Conservation (phyloP, 2,329 filamentous ascomycete genomes). For the Parastagonospora avenae region DNA sequence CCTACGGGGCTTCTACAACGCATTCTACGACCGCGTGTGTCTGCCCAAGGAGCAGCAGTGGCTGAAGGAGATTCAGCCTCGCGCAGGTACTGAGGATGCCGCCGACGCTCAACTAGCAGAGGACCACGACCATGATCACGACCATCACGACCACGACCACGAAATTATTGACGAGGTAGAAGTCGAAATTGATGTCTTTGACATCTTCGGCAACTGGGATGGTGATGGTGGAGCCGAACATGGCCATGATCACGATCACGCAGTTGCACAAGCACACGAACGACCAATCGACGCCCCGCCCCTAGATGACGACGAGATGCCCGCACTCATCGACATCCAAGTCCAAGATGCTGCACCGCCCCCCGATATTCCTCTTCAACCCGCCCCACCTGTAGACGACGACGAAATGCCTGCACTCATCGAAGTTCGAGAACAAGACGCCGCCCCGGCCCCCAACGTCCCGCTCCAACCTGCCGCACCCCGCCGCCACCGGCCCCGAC, state of each 20-base stretch:
- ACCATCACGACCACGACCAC: conserved; percentile 40
- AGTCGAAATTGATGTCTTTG: conserved; percentile 43
- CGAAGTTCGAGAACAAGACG: conserved; percentile 25
- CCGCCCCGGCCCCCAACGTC: conserved; percentile 37
- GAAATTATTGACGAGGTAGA: conserved; percentile 57
- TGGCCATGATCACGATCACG: too few relatives aligned
- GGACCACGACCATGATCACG: conserved; percentile 22
- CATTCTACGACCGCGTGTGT: conserved; percentile 65
- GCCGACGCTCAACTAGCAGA: conserved; percentile 20
- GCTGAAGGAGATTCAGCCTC: conserved; percentile 67
- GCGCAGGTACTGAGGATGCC: conserved; percentile 46
- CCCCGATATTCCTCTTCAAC: too few relatives aligned
- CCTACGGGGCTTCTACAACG: conserved; percentile 66
- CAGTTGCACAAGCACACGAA: not conserved
- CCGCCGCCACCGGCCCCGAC: conserved; percentile 39
- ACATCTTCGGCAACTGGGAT: conserved; percentile 55
- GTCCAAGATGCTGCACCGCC: not conserved
- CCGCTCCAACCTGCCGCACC: conserved; percentile 24
- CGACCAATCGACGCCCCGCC: conserved; percentile 42
- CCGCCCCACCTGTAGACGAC: conserved; percentile 40
- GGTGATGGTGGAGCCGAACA: conserved; percentile 36
- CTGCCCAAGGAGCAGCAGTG: conserved; percentile 63
- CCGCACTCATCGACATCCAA: conserved; percentile 8
- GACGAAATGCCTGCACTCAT: conserved; percentile 24
- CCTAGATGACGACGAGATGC: conserved; percentile 26